phyloP scores from a whole-genome alignment of 2,329 filamentous ascomycete genomes.

The Aspergillus unguis region DNA sequence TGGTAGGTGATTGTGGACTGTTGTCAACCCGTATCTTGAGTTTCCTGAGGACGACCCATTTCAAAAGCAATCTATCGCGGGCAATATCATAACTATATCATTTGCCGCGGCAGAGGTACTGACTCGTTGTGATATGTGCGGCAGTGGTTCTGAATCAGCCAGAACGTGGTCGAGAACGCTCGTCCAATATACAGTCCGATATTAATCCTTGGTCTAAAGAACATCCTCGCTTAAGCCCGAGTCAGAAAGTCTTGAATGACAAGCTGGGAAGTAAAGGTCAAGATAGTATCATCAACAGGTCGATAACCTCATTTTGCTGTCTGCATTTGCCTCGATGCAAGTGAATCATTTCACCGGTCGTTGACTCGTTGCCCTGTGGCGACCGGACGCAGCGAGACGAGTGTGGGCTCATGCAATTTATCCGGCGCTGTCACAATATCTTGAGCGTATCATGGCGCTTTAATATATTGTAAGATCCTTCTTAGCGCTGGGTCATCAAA shows the following conservation, averaged over 20 bases:
- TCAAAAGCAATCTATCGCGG: no score
- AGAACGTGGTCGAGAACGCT: no score
- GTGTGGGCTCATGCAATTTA: conserved; percentile 1
- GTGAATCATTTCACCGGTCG: not conserved
- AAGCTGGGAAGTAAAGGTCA: not conserved
- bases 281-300: not conserved
- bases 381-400: not conserved
- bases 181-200: no score
- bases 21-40: not conserved
- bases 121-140: no score
- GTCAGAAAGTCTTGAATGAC: not conserved
- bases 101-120: no score
- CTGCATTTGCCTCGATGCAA: not conserved
- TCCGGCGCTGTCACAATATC: not conserved
- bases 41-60: no score
- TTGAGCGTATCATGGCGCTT: not conserved
- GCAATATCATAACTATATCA: no score
- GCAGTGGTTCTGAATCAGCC: no score
- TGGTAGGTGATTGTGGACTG: not conserved
- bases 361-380: not conserved
- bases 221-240: not conserved
- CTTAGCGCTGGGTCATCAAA: not conserved
- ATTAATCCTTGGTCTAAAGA: not conserved
- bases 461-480: not conserved
- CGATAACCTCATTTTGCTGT: not conserved